Evolutionary conservation across 192 early-diverging fungal species (phyloP).

Genomic region (Cladochytrium replicatum): DNA sequence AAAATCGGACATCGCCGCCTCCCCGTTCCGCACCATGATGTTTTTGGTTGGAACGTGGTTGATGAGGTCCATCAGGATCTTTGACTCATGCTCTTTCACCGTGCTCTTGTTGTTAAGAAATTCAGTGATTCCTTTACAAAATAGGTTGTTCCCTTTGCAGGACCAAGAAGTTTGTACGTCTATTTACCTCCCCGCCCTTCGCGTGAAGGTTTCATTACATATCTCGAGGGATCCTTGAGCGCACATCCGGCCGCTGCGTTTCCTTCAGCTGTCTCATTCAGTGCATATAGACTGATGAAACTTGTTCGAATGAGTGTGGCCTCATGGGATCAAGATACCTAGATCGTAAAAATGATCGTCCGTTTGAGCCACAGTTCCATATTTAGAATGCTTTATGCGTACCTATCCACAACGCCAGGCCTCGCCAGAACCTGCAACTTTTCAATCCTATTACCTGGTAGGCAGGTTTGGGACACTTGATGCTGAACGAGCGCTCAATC

Average conservation of each 20-base stretch:
- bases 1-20: slow-evolving; percentile 57
- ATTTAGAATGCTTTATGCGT: slow-evolving; percentile 18
- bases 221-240: slow-evolving; percentile 50
- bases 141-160: slow-evolving; percentile 67
- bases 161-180: background rate
- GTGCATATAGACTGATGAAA: slow-evolving; percentile 85
- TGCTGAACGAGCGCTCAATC: slow-evolving; percentile 68
- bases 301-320: slow-evolving; percentile 51
- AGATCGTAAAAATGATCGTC: no score
- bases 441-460: slow-evolving; percentile 91
- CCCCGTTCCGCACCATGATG: slow-evolving; percentile 67
- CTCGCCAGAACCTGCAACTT: slow-evolving; percentile 83
- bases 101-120: slow-evolving; percentile 43
- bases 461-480: slow-evolving; percentile 82
- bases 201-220: slow-evolving; percentile 94
- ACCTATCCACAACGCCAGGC: slow-evolving; percentile 73
- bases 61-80: slow-evolving; percentile 96
- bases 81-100: slow-evolving; percentile 61
- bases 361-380: no score
- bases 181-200: slow-evolving; percentile 97
- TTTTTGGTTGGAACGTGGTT: slow-evolving; percentile 61
- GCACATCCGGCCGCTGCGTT: slow-evolving; percentile 56
- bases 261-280: slow-evolving; percentile 62
- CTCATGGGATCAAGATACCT: no score
- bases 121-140: slow-evolving; percentile 67